Conservation (phyloP, 805 yeast genomes). For the Ogataea siamensis region DNA sequence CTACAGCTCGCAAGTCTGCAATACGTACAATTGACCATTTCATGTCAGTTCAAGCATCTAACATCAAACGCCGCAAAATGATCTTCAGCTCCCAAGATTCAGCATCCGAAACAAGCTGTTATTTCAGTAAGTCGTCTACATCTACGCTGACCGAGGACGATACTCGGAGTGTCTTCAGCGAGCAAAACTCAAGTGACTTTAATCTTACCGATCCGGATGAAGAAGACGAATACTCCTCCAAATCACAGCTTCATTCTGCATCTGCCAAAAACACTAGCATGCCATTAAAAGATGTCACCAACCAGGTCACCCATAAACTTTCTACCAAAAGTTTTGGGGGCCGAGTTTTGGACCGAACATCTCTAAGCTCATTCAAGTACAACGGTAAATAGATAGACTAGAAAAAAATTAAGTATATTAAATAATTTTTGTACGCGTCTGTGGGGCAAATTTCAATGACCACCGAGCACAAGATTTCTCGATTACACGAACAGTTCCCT, state of each 20-base stretch:
- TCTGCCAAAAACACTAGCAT: not conserved
- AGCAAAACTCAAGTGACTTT: constrained; percentile 30
- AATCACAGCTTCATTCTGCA: no score
- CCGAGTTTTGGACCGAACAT: not conserved
- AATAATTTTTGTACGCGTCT: constrained; percentile 6
- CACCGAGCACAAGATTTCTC: constrained; percentile 40
- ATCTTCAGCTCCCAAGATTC: constrained; percentile 19
- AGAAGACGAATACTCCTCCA: constrained; percentile 15
- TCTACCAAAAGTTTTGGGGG: not conserved
- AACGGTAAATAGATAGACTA: constrained; percentile 4
- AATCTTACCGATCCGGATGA: constrained; percentile 30
- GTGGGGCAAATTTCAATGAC: constrained; percentile 18
- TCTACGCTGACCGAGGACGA: constrained; percentile 14
- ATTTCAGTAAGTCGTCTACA: constrained; percentile 14
- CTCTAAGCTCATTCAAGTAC: constrained; percentile 6
- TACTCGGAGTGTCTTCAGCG: constrained; percentile 6
- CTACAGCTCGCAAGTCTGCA: constrained; percentile 17
- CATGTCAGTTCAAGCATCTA: constrained; percentile 22
- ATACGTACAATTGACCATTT: constrained; percentile 25
- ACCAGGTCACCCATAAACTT: constrained; percentile 1
- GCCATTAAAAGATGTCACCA: constrained; percentile 6
- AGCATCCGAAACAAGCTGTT: constrained; percentile 18
- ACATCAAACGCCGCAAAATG: constrained; percentile 28
- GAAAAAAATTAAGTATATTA: not conserved
- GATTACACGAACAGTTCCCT: constrained; percentile 41